These are phyloP conservation scores for Talaromyces funiculosus DNA, from an alignment of 2,329 filamentous ascomycete genomes.

Conservation along the genomic window DNA sequence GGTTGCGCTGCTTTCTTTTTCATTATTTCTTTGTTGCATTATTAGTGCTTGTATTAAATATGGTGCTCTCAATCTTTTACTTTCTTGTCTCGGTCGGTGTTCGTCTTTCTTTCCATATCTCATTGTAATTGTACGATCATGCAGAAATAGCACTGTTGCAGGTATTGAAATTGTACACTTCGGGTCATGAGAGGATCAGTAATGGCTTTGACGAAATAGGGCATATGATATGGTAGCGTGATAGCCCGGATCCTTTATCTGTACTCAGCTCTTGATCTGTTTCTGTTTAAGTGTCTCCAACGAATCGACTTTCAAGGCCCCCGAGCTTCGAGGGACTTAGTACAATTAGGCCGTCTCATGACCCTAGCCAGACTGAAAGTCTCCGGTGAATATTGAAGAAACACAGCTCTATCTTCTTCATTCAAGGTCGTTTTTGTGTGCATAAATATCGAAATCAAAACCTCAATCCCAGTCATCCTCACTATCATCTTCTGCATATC, in stretches of 20 bases:
- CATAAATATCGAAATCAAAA: neutral
- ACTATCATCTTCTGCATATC: constrained; percentile 28
- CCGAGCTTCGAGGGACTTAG: neutral
- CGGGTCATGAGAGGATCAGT: neutral
- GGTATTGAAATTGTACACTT: neutral
- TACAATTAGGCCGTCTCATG: neutral
- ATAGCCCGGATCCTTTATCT: neutral
- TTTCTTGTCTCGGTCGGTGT: constrained; percentile 15
- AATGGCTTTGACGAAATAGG: neutral
- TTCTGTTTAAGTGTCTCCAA: neutral
- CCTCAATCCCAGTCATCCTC: constrained; percentile 46
- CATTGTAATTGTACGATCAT: constrained; percentile 17
- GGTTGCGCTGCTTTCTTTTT: constrained; percentile 11
- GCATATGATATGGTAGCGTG: neutral
- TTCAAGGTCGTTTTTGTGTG: neutral
- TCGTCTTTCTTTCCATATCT: constrained; percentile 2
- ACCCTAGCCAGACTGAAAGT: neutral
- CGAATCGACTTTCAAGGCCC: too few relatives aligned
- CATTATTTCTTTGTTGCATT: constrained; percentile 11
- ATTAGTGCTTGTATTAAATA: constrained; percentile 12
- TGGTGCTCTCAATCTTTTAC: constrained; percentile 6
- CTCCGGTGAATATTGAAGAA: neutral
- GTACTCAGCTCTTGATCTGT: neutral
- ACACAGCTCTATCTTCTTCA: neutral
- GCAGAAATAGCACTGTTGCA: constrained; percentile 5